A percentile compares a stretch with the other conserved stretches of the same genome.
Evolutionary conservation across 768 basidiomycete genomes (phyloP).

Genomic region (Phylloporus arenicola): DNA sequence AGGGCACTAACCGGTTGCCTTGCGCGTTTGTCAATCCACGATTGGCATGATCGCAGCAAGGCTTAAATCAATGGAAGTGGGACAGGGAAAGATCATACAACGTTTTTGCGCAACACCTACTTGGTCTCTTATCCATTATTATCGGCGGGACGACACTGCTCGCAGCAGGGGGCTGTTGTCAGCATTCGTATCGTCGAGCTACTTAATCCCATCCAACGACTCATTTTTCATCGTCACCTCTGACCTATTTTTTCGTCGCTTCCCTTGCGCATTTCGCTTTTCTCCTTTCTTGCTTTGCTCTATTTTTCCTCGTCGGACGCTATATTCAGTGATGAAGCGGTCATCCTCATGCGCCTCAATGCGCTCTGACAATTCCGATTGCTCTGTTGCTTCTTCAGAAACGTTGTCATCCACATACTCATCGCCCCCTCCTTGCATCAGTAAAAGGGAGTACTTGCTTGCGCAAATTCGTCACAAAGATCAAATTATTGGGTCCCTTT

Average conservation of each 20-base stretch:
- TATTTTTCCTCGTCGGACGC: not conserved
- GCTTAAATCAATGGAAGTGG: constrained; percentile 8
- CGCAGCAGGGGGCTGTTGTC: constrained; percentile 10
- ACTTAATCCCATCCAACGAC: constrained; percentile 16
- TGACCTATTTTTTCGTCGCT: not conserved
- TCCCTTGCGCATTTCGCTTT: not conserved
- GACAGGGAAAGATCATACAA: constrained; percentile 5
- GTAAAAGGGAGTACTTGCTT: constrained; percentile 81
- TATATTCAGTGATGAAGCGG: constrained; percentile 11
- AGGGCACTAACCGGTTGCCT: constrained; percentile 12
- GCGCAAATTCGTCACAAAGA: constrained; percentile 87
- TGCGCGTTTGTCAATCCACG: constrained; percentile 10
- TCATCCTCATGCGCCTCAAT: constrained; percentile 16
- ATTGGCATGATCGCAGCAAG: constrained; percentile 9
- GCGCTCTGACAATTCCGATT: constrained; percentile 24
- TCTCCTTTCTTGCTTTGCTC: not conserved
- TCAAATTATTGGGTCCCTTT: constrained; percentile 74
- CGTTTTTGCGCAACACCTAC: not conserved
- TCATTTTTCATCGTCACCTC: not conserved
- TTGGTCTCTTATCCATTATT: constrained; percentile 7
- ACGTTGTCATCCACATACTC: constrained; percentile 33
- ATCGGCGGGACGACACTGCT: constrained; percentile 9
- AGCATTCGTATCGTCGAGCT: constrained; percentile 7
- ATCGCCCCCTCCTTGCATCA: constrained; percentile 33
- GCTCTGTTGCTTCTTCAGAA: constrained; percentile 31